These are phyloP conservation scores for Apiospora sp. DNA, from an alignment of 2,329 filamentous ascomycete species.

Conservation along the genomic window DNA sequence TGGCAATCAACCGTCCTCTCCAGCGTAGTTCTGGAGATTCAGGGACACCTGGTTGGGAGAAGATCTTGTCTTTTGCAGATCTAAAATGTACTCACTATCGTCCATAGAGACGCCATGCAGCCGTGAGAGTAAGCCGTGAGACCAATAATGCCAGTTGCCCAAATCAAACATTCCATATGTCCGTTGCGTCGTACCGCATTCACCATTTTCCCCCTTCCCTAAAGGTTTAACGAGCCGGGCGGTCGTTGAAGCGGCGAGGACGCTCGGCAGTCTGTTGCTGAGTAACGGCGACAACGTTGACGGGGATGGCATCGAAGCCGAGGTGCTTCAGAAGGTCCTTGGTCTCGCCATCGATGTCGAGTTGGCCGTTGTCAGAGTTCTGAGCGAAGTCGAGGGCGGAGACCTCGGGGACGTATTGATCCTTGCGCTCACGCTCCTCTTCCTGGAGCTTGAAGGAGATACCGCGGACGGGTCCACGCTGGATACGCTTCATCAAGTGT, in stretches of 20 bases:
- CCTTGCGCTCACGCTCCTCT: conserved; percentile 99
- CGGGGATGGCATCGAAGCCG: conserved; percentile 96
- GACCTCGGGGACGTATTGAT: conserved; percentile 99
- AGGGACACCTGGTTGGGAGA: conserved; percentile 83
- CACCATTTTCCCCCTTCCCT: conserved; percentile 15
- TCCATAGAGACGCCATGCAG: conserved; percentile 64
- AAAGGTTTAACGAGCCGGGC: conserved; percentile 46
- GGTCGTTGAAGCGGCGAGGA: conserved; percentile 77
- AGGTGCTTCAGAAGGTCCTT: conserved; percentile 99
- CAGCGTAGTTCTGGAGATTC: conserved; percentile 67
- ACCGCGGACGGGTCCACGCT: conserved; percentile 98
- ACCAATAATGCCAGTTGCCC: conserved; percentile 53
- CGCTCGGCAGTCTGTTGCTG: conserved; percentile 90
- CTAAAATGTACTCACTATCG: conserved; percentile 65
- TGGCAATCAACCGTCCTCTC: conserved; percentile 96
- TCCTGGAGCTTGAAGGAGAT: conserved; percentile 99
- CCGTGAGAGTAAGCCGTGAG: conserved; percentile 40
- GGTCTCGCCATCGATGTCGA: conserved; percentile 96
- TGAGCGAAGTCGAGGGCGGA: conserved; percentile 98
- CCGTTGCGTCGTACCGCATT: conserved; percentile 24
- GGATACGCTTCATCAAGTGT: conserved; percentile 99
- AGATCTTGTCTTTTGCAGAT: conserved; percentile 67
- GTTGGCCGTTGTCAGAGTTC: conserved; percentile 89
- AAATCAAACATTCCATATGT: conserved; percentile 41
- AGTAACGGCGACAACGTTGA: conserved; percentile 91